Evolutionary conservation across 192 early-diverging fungal species (phyloP), one percentile per base, ranked within the genome.

Genomic region (Rhizophagus sp.): DNA sequence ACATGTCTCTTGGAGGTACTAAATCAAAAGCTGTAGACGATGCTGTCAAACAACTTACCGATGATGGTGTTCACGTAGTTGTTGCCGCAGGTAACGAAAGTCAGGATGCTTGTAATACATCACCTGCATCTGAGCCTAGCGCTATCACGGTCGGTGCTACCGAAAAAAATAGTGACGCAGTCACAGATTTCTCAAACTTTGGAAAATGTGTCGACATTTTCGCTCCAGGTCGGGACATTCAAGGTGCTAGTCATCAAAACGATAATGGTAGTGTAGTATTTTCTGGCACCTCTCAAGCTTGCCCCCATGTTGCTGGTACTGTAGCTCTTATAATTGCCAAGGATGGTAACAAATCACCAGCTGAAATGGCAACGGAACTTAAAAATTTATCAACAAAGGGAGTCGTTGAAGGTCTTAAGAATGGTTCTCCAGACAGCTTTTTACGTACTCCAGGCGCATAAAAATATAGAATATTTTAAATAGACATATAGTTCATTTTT

Each of bases 181-280:
- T 95, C 61, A 96, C 95, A 24, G 83, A 83, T 80, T 94, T 95
- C 87, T 95, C 95, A 8, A 93, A 95, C 82, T 90, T 85, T 66
- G 98, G 98, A 76, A 90, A 91, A 82, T 99, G 98, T 88, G 96
- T 98, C 33, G 93, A 96, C 84, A 91, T 98, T 78, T 94, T 96
- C 84, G 97, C 96, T 50, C 98, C 98, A 17, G 96, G 97, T 41
- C 86, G 91, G 33, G 89, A 89, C 61, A 81, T 89, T 39, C 64
- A 81, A 41, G 82, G 82, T 25, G 81, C 87, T 33, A 88, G 88
- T 85, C 92, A 89, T 82, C 88, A 88, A 62, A 88, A 87, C 84
- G 87, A 91, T 73, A 89, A 83, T 80, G 87, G 88, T 80, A 94
- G 89, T 85, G 92, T 94, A 84, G 91, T 90, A 49, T 94, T 96